A percentile compares a stretch with the other conserved stretches of the same genome.
Conservation (phyloP, 371 early-diverging fungal genomes). For the Mortierella sp. region DNA sequence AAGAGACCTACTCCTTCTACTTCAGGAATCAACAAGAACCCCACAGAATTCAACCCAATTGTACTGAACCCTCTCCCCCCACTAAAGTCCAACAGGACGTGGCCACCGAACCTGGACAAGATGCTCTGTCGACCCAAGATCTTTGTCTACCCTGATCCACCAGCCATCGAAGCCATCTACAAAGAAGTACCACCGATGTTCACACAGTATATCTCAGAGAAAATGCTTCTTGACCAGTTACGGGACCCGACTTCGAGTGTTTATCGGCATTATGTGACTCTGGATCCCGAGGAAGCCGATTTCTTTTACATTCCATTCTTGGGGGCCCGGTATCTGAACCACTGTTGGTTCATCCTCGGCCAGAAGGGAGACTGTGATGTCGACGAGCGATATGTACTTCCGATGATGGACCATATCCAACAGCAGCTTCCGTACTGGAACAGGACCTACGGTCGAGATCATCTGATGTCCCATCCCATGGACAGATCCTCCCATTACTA, state of each 20-base stretch:
- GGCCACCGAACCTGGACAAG: conserved; percentile 65
- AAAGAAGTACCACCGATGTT: conserved; percentile 7
- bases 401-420: conserved; percentile 65
- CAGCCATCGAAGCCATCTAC: conserved; percentile 16
- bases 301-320: conserved; percentile 69
- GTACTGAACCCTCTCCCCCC: conserved; percentile 15
- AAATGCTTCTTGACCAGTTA: conserved; percentile 43
- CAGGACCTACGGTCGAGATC: conserved; percentile 56
- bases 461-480: conserved; percentile 69
- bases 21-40: conserved; percentile 15
- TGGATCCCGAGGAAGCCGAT: conserved; percentile 64
- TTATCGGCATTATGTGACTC: conserved; percentile 60
- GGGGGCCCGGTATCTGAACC: conserved; percentile 64
- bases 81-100: conserved; percentile 7
- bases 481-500: conserved; percentile 65
- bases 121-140: conserved; percentile 65
- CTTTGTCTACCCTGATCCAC: conserved; percentile 61
- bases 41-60: conserved; percentile 9
- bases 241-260: conserved; percentile 58
- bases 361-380: conserved; percentile 61
- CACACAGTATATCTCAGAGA: conserved; percentile 23
- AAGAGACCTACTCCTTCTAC: too few species aligned
- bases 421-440: conserved; percentile 65
- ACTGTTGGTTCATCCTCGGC: conserved; percentile 55
- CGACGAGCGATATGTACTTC: conserved; percentile 60